Evolutionary conservation across 345 rosid genomes (phyloP), one percentile per base, ranked within the genome.

Genomic region (Corchorus olitorius): DNA sequence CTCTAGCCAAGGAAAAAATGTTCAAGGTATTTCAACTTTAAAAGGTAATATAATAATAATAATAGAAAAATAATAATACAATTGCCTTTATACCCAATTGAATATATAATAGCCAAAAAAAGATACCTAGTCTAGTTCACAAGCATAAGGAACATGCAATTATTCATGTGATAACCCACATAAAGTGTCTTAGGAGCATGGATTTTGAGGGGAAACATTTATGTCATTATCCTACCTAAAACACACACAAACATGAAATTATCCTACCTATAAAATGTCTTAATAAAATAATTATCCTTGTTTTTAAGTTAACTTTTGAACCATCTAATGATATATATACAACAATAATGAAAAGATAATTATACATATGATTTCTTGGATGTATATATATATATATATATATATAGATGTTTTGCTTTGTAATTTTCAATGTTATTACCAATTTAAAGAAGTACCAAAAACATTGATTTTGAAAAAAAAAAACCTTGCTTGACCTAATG

Each of bases 161-260:
- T 7, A 27, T 59, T 59, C 64, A 22, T 14, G 27, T 27, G 35
- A 59, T 7, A 59, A 59, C 37, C 9, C 6, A 10, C 4, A 58
- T 22, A 22, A 22, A 58, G 0, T 58, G 3, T 19, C 0, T 20
- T 10, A 9, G 13, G 43, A 39, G 19, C 20, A 46, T 66, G 19
- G 22, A 34, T 6, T 46, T 67, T 27, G 27, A 27, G 5, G 6
- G 56, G 48, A 46, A 48, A 13, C 34, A 46, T 20, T 48, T 55
- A 67, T 48, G 48, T 48, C 9, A 67, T 67, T 48, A 67, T 67
- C 39, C 56, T 7, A 46, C 55, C 55, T 67, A 22, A 46, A 45
- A 49, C 4, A 20, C n/a, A 46, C 12, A 67, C 6, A 20, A 16
- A 27, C 5, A 52, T 4, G 1, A 5, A 15, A 5, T 46, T 46